Conservation (phyloP, 352 stramenopile species). For the Phytophthora brassicae region DNA sequence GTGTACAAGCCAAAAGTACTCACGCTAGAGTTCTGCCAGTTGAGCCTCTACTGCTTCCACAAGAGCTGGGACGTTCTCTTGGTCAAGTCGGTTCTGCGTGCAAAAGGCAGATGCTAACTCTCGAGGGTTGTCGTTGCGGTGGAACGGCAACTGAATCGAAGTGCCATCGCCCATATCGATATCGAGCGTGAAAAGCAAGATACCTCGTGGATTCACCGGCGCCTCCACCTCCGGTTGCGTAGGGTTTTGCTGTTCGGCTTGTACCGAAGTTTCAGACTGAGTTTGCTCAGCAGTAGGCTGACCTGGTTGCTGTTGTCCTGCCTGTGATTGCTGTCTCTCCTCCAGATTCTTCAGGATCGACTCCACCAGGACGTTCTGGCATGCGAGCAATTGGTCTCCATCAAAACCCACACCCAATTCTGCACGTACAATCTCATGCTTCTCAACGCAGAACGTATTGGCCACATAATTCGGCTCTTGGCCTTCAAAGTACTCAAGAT, state of each 20-base stretch:
- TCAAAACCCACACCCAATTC: slow-evolving; percentile 60
- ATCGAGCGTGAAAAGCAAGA: slow-evolving; percentile 69
- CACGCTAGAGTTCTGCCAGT: slow-evolving; percentile 35
- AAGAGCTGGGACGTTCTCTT: slow-evolving; percentile 59
- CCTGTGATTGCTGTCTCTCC: slow-evolving; percentile 23
- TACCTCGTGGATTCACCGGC: slow-evolving; percentile 20
- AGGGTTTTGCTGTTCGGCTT: slow-evolving; percentile 8
- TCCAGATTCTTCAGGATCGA: slow-evolving; percentile 39
- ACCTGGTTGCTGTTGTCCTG: slow-evolving; percentile 21
- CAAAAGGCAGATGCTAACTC: slow-evolving; percentile 59
- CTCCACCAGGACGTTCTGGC: slow-evolving; percentile 53
- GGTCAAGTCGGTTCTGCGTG: slow-evolving; percentile 48
- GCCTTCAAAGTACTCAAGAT: slow-evolving; percentile 68
- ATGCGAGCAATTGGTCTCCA: slow-evolving; percentile 59
- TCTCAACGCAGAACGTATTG: slow-evolving; percentile 75
- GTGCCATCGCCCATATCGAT: slow-evolving; percentile 60
- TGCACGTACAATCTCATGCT: slow-evolving; percentile 54
- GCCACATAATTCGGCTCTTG: slow-evolving; percentile 58
- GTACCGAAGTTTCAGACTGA: slow-evolving; percentile 6
- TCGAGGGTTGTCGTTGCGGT: slow-evolving; percentile 55
- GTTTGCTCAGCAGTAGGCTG: slow-evolving; percentile 6
- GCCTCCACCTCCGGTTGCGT: slow-evolving; percentile 11
- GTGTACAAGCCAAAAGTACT: slow-evolving; percentile 1
- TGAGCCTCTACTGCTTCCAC: slow-evolving; percentile 60
- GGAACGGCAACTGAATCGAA: slow-evolving; percentile 43